Evolutionary conservation across 805 yeast species (phyloP), one percentile per base, ranked within the genome.

Genomic region (Cyberlindnera veronae): DNA sequence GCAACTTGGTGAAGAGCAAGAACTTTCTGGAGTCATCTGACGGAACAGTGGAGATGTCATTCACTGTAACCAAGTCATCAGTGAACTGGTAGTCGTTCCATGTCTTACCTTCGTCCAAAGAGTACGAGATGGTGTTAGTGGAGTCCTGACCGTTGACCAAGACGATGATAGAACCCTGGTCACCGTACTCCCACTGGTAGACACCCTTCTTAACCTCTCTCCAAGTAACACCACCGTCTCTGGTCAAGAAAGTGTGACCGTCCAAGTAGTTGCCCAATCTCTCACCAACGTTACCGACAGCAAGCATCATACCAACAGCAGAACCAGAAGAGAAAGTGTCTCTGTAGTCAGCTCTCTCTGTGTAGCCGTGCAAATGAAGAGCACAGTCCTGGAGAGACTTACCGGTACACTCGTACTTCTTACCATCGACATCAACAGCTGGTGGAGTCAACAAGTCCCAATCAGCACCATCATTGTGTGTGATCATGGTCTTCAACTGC

Each of bases 161-260:
- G 1, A 86, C 87, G 39, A 93, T 63, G 29, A 93, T 73, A 1
- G 95, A 81, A 11, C 99, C 99, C 49, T 87, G 85, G 62, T 93
- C 99, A 46, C 98, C 98, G 61, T 70, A 93, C 61, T 90, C 98
- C 98, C 98, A 93, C 77, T 84, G 83, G 53, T 75, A 74, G 1
- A 77, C 73, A 2, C 95, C 93, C 46, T 83, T 77, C 39, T 63
- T 71, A 22, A 91, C 67, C 60, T 87, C 95, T 36, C 60, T 76
- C 98, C 99, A 93, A 2, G 89, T 74, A 9, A 78, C 63, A 41
- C 99, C 99, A 2, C 93, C 99, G 63, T 93, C 97, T 5, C 72
- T 67, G 6, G 95, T 79, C 46, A 93, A 62, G 53, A 77, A 93
- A 0, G 96, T 86, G 2, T 84, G 71, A 1, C 82, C 72, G 32